phyloP scores from a whole-genome alignment of 768 basidiomycete species.

The Gloeopeniophorella convolvens region DNA sequence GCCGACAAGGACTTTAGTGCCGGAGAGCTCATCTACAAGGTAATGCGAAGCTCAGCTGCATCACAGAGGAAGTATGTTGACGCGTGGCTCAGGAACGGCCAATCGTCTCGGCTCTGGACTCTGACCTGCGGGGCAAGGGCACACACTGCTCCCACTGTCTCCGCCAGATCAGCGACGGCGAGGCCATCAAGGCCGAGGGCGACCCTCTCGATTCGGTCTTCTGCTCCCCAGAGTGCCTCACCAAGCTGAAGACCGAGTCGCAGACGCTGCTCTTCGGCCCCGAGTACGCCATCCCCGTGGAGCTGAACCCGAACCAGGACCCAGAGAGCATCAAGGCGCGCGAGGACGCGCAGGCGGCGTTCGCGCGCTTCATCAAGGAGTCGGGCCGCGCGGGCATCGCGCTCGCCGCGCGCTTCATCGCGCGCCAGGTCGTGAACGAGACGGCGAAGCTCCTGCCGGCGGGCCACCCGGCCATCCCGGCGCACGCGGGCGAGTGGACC shows the following conservation, averaged over 20 bases:
- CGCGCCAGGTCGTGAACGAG: constrained; percentile 62
- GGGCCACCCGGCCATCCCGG: constrained; percentile 17
- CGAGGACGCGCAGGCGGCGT: constrained; percentile 51
- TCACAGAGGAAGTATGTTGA: neutral
- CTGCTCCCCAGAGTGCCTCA: constrained; percentile 66
- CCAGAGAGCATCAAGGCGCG: constrained; percentile 38
- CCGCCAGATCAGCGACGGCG: constrained; percentile 43
- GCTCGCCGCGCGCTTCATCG: constrained; percentile 66
- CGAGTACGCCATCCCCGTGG: constrained; percentile 51
- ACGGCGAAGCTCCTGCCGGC: constrained; percentile 45
- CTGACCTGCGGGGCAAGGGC: constrained; percentile 60
- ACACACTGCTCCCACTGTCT: constrained; percentile 73
- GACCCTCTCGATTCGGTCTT: constrained; percentile 57
- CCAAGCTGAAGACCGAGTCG: constrained; percentile 48
- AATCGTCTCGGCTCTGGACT: constrained; percentile 62
- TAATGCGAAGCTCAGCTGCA: constrained; percentile 23
- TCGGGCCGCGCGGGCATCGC: constrained; percentile 41
- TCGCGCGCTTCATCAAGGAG: constrained; percentile 48
- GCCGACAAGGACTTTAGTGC: constrained; percentile 59
- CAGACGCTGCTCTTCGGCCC: constrained; percentile 67
- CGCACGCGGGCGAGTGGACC: constrained; percentile 30
- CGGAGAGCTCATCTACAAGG: constrained; percentile 77
- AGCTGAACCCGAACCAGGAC: constrained; percentile 29
- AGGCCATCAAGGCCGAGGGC: constrained; percentile 38
- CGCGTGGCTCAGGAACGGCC: constrained; percentile 57